Conservation (phyloP, 2,329 filamentous ascomycete genomes). For the Aspergillus pseudotamarii region DNA sequence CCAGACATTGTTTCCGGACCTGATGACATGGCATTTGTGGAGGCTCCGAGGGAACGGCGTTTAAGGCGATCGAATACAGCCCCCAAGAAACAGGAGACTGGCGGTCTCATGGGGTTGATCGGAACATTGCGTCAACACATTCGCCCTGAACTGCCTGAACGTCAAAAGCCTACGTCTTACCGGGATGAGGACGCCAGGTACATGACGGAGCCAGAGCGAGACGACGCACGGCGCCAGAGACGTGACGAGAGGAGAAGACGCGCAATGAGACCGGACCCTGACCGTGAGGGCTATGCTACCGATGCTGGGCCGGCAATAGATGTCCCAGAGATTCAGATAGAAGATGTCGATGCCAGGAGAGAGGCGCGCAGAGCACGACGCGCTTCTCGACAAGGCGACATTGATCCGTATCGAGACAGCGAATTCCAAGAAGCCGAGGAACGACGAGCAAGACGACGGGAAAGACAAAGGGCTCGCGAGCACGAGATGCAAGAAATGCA, state of each 20-base stretch:
- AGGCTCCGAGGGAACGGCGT: constrained; percentile 54
- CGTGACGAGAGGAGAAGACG: constrained; percentile 42
- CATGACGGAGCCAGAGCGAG: constrained; percentile 40
- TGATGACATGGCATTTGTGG: constrained; percentile 56
- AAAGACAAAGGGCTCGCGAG: constrained; percentile 52
- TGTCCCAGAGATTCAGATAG: constrained; percentile 43
- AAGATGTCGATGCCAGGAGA: constrained; percentile 63
- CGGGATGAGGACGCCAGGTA: constrained; percentile 39
- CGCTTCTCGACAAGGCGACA: constrained; percentile 37
- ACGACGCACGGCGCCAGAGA: constrained; percentile 36
- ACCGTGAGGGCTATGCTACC: constrained; percentile 50
- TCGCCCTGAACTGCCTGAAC: constrained; percentile 38
- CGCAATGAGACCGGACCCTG: constrained; percentile 51
- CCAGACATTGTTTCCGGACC: constrained; percentile 49
- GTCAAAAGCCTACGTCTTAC: constrained; percentile 40
- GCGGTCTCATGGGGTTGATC: constrained; percentile 65
- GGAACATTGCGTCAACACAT: constrained; percentile 47
- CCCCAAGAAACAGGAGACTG: constrained; percentile 60
- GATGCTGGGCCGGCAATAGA: constrained; percentile 45
- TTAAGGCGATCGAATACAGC: constrained; percentile 65
- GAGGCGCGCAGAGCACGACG: constrained; percentile 64
- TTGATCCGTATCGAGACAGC: constrained; percentile 36
- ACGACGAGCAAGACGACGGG: constrained; percentile 52
- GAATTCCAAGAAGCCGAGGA: constrained; percentile 41
- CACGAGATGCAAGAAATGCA: constrained; percentile 40